phyloP scores from a whole-genome alignment of 2,329 filamentous ascomycete genomes.

The Diaporthe vexans region DNA sequence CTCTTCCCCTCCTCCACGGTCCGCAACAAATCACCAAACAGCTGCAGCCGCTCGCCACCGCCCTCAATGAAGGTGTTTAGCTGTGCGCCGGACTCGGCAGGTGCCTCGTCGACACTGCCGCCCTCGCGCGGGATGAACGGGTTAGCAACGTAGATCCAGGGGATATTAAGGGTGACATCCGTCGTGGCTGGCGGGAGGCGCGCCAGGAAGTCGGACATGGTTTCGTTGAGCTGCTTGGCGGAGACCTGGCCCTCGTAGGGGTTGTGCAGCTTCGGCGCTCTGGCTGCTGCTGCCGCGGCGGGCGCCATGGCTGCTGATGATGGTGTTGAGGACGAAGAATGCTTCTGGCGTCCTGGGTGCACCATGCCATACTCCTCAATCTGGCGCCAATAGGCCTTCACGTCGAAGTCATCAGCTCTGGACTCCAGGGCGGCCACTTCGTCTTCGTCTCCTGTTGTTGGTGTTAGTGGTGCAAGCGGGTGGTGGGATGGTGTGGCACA shows the following conservation, averaged over 20 bases:
- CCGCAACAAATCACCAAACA: conserved; percentile 64
- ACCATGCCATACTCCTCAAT: conserved; percentile 32
- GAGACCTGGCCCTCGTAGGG: conserved; percentile 64
- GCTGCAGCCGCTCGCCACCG: conserved; percentile 64
- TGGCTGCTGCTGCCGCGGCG: neutral
- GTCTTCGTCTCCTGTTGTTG: conserved; percentile 66
- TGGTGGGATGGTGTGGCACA: conserved; percentile 9
- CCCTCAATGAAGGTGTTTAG: conserved; percentile 64
- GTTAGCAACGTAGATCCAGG: conserved; percentile 83
- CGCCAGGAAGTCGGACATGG: conserved; percentile 66
- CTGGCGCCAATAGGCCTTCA: conserved; percentile 50
- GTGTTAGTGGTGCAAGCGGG: conserved; percentile 38
- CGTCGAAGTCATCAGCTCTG: conserved; percentile 66
- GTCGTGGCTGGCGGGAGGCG: conserved; percentile 79
- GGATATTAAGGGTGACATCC: conserved; percentile 56
- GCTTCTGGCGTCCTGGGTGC: conserved; percentile 9
- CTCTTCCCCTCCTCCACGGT: conserved; percentile 53
- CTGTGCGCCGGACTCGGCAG: conserved; percentile 61
- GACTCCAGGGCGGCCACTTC: conserved; percentile 62
- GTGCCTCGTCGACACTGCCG: conserved; percentile 65
- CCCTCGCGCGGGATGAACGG: conserved; percentile 63
- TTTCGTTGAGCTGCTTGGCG: conserved; percentile 67
- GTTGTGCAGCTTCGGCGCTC: conserved; percentile 63
- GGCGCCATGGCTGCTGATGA: conserved; percentile 26
- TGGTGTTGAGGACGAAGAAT: conserved; percentile 7